phyloP scores from a whole-genome alignment of 108 stramenopile genomes.

The Thalassiosira profunda region DNA sequence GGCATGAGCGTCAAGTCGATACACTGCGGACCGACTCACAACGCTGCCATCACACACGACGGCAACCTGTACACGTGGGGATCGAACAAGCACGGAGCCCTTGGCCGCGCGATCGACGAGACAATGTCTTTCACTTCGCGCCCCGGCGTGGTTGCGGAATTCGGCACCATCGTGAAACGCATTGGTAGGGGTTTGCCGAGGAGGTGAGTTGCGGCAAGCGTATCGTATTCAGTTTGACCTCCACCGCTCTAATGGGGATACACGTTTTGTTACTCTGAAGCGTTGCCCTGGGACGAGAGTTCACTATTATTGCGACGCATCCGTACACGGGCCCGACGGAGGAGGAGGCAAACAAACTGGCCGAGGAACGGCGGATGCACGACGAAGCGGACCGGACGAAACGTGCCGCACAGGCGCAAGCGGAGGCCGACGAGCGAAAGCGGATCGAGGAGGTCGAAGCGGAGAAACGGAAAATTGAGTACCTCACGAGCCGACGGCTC shows the following conservation, averaged over 20 bases:
- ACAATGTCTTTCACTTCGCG: slow-evolving; percentile 36
- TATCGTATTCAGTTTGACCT: too few relatives aligned
- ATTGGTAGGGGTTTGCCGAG: slow-evolving; percentile 67
- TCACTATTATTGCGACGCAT: slow-evolving; percentile 71
- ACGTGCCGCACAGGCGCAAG: too few relatives aligned
- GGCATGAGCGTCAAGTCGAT: slow-evolving; percentile 52
- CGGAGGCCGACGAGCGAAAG: slow-evolving; percentile 20
- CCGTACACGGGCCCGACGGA: slow-evolving; percentile 76
- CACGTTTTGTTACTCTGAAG: too few relatives aligned
- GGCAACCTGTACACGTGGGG: slow-evolving; percentile 88
- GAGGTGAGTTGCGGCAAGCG: too few relatives aligned
- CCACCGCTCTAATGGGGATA: too few relatives aligned
- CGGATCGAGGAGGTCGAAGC: slow-evolving; percentile 11
- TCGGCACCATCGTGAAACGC: slow-evolving; percentile 75
- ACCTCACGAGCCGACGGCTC: slow-evolving; percentile 41
- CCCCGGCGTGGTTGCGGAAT: slow-evolving; percentile 75
- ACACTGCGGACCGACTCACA: slow-evolving; percentile 68
- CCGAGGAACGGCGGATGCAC: slow-evolving; percentile 47
- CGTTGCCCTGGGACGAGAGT: slow-evolving; percentile 74
- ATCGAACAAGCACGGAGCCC: slow-evolving; percentile 24
- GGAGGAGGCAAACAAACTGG: slow-evolving; percentile 45
- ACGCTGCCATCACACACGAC: slow-evolving; percentile 63
- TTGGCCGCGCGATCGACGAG: slow-evolving; percentile 18
- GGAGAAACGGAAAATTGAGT: slow-evolving; percentile 37
- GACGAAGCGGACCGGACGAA: slow-evolving; percentile 41